Evolutionary conservation across 1,284 basidiomycete genomes (phyloP).

Genomic region (Rhodotorula mucilaginosa): DNA sequence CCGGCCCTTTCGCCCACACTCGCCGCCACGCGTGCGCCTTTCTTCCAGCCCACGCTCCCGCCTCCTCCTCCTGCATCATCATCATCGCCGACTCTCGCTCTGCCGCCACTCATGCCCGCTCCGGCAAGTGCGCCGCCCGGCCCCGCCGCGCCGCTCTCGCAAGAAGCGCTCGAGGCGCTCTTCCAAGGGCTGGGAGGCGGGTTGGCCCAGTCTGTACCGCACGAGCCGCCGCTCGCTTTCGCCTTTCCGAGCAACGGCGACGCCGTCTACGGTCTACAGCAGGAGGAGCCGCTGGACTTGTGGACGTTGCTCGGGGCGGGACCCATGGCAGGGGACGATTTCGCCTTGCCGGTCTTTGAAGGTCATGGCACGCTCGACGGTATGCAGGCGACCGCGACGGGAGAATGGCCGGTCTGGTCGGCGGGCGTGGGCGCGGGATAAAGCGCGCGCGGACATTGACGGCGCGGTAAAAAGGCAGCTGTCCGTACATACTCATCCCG

Average conservation of each 20-base stretch:
- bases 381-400: background rate
- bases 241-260: background rate
- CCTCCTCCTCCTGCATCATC: background rate
- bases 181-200: constrained; percentile 2
- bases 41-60: background rate
- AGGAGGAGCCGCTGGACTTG: background rate
- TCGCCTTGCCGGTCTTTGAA: background rate
- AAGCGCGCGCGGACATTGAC: too few species aligned
- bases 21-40: background rate
- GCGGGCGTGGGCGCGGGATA: too few species aligned
- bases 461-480: too few species aligned
- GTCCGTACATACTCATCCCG: too few species aligned
- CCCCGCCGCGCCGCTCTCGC: background rate
- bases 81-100: background rate
- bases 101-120: background rate
- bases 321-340: background rate
- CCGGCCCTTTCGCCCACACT: background rate
- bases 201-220: background rate
- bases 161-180: constrained; percentile 10
- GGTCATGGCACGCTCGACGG: background rate
- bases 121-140: background rate
- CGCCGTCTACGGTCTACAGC: background rate
- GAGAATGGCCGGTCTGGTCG: background rate
- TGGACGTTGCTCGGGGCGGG: background rate
- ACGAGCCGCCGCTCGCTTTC: constrained; percentile 4